Evolutionary conservation across 371 early-diverging fungal species (phyloP).

Genomic region (Nematocida ironsii): DNA sequence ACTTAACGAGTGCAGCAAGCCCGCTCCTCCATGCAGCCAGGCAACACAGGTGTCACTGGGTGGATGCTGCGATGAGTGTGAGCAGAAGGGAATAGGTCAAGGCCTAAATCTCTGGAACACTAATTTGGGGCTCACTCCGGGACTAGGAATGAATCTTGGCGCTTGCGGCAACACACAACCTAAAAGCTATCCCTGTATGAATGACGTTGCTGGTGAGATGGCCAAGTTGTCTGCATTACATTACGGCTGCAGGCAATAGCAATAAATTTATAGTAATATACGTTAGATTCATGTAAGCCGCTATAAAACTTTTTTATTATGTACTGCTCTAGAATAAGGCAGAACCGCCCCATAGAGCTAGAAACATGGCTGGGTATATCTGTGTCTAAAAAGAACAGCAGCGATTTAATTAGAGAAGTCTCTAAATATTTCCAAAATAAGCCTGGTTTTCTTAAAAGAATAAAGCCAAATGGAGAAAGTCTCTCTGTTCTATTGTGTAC

Average conservation of each 20-base stretch:
- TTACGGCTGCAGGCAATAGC: not conserved
- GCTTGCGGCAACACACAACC: not conserved
- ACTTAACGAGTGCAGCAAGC: not conserved
- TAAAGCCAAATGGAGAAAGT: not conserved
- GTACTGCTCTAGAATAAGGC: not conserved
- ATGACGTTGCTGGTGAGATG: not conserved
- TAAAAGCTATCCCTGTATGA: not conserved
- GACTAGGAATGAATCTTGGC: not conserved
- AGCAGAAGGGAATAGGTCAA: not conserved
- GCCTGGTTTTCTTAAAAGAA: constrained; percentile 37
- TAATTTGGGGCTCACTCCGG: not conserved
- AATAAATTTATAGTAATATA: constrained; percentile 2
- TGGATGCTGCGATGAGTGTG: not conserved
- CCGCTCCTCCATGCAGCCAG: not conserved
- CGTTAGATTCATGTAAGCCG: not conserved
- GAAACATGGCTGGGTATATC: constrained; percentile 12
- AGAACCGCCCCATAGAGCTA: not conserved
- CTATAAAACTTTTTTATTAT: constrained; percentile 5
- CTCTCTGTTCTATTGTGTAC: constrained; percentile 27
- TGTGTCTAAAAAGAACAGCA: constrained; percentile 7
- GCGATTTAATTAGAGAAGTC: constrained; percentile 2
- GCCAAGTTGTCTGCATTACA: not conserved
- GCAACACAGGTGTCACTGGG: constrained; percentile 1
- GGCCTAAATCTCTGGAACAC: not conserved
- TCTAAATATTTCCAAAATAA: constrained; percentile 33